These are phyloP conservation scores for Fusarium drepaniforme DNA, from an alignment of 2,329 filamentous ascomycete genomes.

Conservation along the genomic window DNA sequence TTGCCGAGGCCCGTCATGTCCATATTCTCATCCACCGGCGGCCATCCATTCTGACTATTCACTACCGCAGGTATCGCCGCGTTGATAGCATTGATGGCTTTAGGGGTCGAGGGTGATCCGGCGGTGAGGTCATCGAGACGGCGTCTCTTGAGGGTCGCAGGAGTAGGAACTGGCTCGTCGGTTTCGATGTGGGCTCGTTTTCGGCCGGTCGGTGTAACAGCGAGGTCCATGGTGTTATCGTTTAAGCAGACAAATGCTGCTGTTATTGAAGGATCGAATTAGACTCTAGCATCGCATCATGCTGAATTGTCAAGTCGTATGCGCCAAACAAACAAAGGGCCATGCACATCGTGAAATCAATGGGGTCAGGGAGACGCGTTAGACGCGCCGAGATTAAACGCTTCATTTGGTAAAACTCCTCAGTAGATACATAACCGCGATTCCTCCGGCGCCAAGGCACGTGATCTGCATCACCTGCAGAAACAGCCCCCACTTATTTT, in stretches of 20 bases:
- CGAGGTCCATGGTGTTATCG: conserved; percentile 43
- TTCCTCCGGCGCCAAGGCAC: conserved; percentile 12
- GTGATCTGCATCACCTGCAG: conserved; percentile 14
- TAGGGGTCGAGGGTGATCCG: conserved; percentile 45
- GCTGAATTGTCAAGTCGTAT: conserved; percentile 21
- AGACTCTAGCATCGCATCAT: conserved; percentile 27
- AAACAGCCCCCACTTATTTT: neutral
- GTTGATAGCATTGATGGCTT: conserved; percentile 47
- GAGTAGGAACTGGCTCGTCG: conserved; percentile 42
- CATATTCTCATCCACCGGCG: conserved; percentile 17
- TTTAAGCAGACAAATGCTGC: neutral
- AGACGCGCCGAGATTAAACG: conserved; percentile 39
- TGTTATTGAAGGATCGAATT: conserved; percentile 15
- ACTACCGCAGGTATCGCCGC: conserved; percentile 48
- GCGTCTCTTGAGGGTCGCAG: conserved; percentile 47
- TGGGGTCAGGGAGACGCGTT: conserved; percentile 39
- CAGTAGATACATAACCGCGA: conserved; percentile 8
- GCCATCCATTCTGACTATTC: conserved; percentile 31
- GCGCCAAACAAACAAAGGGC: neutral
- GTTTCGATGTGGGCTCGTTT: conserved; percentile 40
- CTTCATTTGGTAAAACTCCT: conserved; percentile 12
- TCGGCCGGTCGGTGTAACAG: conserved; percentile 37
- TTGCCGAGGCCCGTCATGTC: neutral
- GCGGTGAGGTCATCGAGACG: conserved; percentile 46
- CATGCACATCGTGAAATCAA: conserved; percentile 17